Evolutionary conservation across 148 eudicot species (phyloP).

Genomic region (Hydrangea macrophylla): DNA sequence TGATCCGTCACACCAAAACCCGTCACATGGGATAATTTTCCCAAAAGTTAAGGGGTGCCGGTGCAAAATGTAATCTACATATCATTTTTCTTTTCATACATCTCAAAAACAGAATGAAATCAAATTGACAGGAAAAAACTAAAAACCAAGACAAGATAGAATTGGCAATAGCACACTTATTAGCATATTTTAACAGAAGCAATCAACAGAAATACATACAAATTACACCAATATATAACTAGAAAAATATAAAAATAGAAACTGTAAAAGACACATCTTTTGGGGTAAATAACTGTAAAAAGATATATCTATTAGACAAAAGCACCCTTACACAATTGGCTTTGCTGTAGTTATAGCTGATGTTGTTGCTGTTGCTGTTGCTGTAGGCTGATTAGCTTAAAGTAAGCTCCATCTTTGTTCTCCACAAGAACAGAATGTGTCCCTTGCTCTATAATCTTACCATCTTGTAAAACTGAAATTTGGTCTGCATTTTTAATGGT

Average conservation of each 20-base stretch:
- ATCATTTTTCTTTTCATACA: too few species aligned
- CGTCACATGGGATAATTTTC: too few species aligned
- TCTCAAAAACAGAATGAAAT: too few species aligned
- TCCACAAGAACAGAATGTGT: slow-evolving; percentile 65
- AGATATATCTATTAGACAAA: not conserved
- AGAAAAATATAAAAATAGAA: not conserved
- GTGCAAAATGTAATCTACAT: too few species aligned
- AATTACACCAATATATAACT: not conserved
- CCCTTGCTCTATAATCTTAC: slow-evolving; percentile 88
- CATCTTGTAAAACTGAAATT: slow-evolving; percentile 86
- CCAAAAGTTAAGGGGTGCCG: too few species aligned
- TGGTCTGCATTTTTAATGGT: slow-evolving; percentile 84
- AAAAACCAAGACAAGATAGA: too few species aligned
- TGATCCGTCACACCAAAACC: too few species aligned
- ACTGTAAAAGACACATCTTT: too few species aligned
- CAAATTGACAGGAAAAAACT: too few species aligned
- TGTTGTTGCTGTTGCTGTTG: slow-evolving; percentile 43
- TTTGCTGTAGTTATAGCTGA: not conserved
- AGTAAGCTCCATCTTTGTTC: slow-evolving; percentile 62
- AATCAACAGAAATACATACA: not conserved
- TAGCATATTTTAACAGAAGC: not conserved
- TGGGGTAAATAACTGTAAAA: not conserved
- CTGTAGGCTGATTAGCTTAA: slow-evolving; percentile 65
- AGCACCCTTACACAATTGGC: not conserved
- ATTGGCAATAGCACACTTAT: not conserved